Base-by-base conservation (phyloP, 345 rosid species). In the Erysimum cheiranthoides region DNA sequence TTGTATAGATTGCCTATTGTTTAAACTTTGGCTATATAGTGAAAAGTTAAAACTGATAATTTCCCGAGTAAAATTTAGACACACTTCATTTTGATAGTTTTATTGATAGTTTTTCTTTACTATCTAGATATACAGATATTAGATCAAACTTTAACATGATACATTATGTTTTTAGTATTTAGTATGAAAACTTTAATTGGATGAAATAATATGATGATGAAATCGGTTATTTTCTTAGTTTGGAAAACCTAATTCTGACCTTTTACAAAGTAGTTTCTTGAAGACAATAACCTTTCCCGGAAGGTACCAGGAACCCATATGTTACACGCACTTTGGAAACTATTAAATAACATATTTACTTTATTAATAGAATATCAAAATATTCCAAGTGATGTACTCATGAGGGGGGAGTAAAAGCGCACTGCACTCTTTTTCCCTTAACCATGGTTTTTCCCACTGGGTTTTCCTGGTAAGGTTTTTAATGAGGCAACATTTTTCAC, bases 211-310 rank as follows among this genome's bases (percentile, higher is more conserved):
- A 14, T 30, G 21, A 14, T 56, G 28, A 11, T 46, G 14, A 2
- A 47, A 49, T 71, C 17, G 4, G 5, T 32, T n/a, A n/a, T n/a
- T 10, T 59, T 60, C 69, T 68, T 60, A 75, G 57, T 68, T 50
- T 60, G 74, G 69, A 39, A 59, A 68, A 75, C 69, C 79, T 75
- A 68, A 40, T 68, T 61, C 10, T 21, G 31, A 75, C 46, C 56
- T 75, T 75, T 75, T 16, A 68, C 46, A 50, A n/a, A 60, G 69
- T 68, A 60, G 68, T 75, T 60, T 49, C 73, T 60, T 60, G 9
- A 50, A 30, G 73, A 60, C 69, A 39, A 31, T 31, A 50, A 50
- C 69, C 62, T 51, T 68, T 32, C 61, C 40, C 17, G 13, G 35
- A 17, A 68, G 46, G 68, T 75, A 66, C 60, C 49, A 51, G 53